Base-by-base conservation (phyloP, 83 land plant species). In the Diphasiastrum complanatum region DNA sequence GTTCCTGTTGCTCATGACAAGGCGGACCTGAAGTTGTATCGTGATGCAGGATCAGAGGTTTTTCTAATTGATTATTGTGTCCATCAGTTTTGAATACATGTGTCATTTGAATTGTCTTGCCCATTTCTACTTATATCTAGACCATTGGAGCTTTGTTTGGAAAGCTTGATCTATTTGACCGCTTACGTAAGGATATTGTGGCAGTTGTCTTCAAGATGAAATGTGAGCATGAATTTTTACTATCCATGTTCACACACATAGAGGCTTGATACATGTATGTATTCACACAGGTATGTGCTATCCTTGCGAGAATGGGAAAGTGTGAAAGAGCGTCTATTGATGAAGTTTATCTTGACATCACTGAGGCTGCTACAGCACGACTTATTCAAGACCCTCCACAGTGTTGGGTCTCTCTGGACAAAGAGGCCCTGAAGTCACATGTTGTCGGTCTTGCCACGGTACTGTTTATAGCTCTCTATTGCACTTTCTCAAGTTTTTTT, bases 261-360 rank as follows among this genome's bases (percentile, higher is more conserved):
- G 60, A 19, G 24, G 20, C 5, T 53, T 53, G 57, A 5, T 29
- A 26, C 25, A 25, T 53, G 57, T 16, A 53, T 45, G 51, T 18
- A 41, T 5, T 12, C 16, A 18, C 70, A 25, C 70, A 93, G 99
- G 99, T 93, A 23, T 82, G 83, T 25, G 74, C 83, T 22, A 70
- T 93, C 18, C 79, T 93, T 54, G 52, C 92, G 37, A 68, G 75
- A 34, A 79, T 62, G 61, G 99, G 99, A 27, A 65, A 72, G 38
- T 93, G 91, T 75, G 99, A 93, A 67, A 78, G 99, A 29, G 99
- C 99, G 18, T 93, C 99, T 36, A 85, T 93, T 66, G 99, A 93
- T 82, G 99, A 93, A 75, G 99, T 85, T 31, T 93, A 93, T 67
- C 82, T 93, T 65, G 99, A 93, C 63, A 81, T 93, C 51, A 89